A percentile compares a stretch with the other conserved stretches of the same genome.
These are phyloP conservation scores for Fusarium transvaalense DNA, from an alignment of 2,329 filamentous ascomycete genomes.

Conservation along the genomic window DNA sequence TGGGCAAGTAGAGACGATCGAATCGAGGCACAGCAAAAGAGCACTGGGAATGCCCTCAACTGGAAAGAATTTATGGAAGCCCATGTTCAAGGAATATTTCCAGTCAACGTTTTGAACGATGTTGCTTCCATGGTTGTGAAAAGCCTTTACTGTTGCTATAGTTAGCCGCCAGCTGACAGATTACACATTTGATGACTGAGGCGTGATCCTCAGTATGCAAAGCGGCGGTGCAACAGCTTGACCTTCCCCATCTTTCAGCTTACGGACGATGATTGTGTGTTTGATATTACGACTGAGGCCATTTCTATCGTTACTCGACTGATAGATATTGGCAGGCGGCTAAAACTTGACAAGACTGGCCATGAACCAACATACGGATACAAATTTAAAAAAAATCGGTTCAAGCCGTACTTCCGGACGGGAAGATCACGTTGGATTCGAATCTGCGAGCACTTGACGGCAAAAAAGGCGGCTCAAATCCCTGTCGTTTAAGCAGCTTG, in stretches of 20 bases:
- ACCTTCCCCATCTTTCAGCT: conserved; percentile 2
- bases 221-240: background rate
- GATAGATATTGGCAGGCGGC: conserved; percentile 34
- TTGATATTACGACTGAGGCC: conserved; percentile 23
- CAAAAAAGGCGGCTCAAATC: conserved; percentile 22
- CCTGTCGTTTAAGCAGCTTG: conserved; percentile 24
- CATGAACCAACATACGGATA: conserved; percentile 1
- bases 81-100: background rate
- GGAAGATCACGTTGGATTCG: conserved; percentile 25
- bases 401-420: conserved; percentile 1
- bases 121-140: background rate
- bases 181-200: background rate
- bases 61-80: background rate
- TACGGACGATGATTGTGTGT: conserved; percentile 11
- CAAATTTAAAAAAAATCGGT: conserved; percentile 7
- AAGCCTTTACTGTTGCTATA: background rate
- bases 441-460: conserved; percentile 34
- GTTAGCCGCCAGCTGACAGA: conserved; percentile 2
- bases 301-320: conserved; percentile 35
- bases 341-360: conserved; percentile 35
- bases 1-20: no score
- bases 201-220: background rate
- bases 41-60: conserved; percentile 34
- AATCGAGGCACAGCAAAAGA: background rate
- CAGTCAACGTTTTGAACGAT: background rate